phyloP scores from a whole-genome alignment of 1,284 basidiomycete species.

The Leccinum angustisporum region DNA sequence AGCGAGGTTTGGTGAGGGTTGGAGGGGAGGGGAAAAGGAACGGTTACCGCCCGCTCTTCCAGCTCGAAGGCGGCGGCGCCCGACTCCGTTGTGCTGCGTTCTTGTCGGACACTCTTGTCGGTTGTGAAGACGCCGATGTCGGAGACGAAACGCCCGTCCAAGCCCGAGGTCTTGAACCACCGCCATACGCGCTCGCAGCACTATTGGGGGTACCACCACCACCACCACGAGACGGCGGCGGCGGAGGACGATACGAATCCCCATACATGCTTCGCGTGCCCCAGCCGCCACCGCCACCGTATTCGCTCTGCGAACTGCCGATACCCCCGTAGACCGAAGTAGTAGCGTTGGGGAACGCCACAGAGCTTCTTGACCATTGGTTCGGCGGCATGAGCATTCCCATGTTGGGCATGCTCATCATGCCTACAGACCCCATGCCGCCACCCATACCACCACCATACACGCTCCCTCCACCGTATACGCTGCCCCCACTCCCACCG shows the following conservation, averaged over 20 bases:
- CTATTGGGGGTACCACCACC: slow-evolving; percentile 8
- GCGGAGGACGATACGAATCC: slow-evolving; percentile 54
- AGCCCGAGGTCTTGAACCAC: slow-evolving; percentile 28
- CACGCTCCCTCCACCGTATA: slow-evolving; percentile 38
- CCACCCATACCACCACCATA: slow-evolving; percentile 40
- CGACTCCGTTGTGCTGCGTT: slow-evolving; percentile 7
- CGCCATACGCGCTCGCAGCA: slow-evolving; percentile 22
- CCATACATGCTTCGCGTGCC: slow-evolving; percentile 66
- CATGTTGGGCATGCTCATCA: slow-evolving; percentile 45
- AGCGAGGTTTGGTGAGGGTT: too few species aligned
- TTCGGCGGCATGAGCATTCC: slow-evolving; percentile 39
- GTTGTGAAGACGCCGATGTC: slow-evolving; percentile 13
- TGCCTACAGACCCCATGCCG: slow-evolving; percentile 34
- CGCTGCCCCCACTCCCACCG: slow-evolving; percentile 37
- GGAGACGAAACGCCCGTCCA: slow-evolving; percentile 22
- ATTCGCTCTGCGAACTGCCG: slow-evolving; percentile 52
- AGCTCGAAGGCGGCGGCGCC: slow-evolving; percentile 32
- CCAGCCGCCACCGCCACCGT: slow-evolving; percentile 49
- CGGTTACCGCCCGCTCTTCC: slow-evolving; percentile 30
- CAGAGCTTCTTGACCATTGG: slow-evolving; percentile 41
- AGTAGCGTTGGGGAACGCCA: slow-evolving; percentile 50
- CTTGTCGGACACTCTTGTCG: slow-evolving; percentile 16
- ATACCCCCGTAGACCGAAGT: slow-evolving; percentile 55
- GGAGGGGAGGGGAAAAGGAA: not conserved
- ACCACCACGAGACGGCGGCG: slow-evolving; percentile 27